Conservation (phyloP, 2,329 filamentous ascomycete species). For the Didymella keratinophila region DNA sequence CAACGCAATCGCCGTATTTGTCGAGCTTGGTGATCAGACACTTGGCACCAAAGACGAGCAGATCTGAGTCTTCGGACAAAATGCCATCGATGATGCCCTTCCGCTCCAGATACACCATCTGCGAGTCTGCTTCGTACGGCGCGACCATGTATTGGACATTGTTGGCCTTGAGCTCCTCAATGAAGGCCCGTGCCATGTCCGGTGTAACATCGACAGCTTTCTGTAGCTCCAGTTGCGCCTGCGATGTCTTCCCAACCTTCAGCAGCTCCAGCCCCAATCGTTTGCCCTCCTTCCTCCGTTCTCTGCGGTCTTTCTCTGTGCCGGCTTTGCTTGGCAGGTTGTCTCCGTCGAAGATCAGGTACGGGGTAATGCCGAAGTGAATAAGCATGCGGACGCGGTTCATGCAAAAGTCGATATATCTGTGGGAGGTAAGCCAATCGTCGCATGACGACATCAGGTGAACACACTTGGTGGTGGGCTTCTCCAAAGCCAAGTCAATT, state of each 20-base stretch:
- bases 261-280: conserved; percentile 79
- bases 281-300: conserved; percentile 78
- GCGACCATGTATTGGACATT: conserved; percentile 89
- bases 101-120: conserved; percentile 91
- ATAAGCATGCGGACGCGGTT: conserved; percentile 91
- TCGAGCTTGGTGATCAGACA: conserved; percentile 92
- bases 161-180: conserved; percentile 86
- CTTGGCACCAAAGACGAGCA: conserved; percentile 93
- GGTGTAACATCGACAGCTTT: conserved; percentile 96
- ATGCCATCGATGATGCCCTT: conserved; percentile 86
- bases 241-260: conserved; percentile 78
- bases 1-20: conserved; percentile 89
- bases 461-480: conserved; percentile 83
- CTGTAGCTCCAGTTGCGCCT: conserved; percentile 86
- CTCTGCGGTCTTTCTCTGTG: conserved; percentile 81
- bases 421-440: conserved; percentile 49
- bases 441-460: background rate
- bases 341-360: conserved; percentile 95
- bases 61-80: conserved; percentile 93
- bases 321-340: conserved; percentile 90
- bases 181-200: conserved; percentile 90
- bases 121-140: conserved; percentile 97
- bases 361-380: conserved; percentile 93
- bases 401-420: conserved; percentile 90
- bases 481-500: conserved; percentile 86